Percentiles rank a stretch among this genome's conserved stretches.
Conservation (phyloP, 805 yeast genomes). For the Komagataella ulmi region DNA sequence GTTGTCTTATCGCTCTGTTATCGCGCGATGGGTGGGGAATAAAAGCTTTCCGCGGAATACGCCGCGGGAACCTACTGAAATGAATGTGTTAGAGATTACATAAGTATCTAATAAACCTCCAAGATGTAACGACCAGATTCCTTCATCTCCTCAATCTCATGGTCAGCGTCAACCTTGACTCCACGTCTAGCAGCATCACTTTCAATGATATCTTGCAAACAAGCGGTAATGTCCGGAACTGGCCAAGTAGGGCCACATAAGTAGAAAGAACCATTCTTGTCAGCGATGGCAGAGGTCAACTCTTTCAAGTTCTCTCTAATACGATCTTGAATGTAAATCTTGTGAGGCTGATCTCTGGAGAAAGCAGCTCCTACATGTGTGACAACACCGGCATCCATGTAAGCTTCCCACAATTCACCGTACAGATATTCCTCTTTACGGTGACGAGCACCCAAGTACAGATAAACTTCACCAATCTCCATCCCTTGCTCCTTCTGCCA, state of each 20-base stretch:
- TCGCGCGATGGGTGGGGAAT: neutral
- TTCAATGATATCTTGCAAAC: slow-evolving; percentile 67
- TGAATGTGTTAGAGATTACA: neutral
- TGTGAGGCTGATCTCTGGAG: slow-evolving; percentile 92
- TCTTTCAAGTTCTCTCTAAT: slow-evolving; percentile 65
- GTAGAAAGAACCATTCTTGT: slow-evolving; percentile 79
- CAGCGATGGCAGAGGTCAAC: slow-evolving; percentile 67
- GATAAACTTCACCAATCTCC: slow-evolving; percentile 78
- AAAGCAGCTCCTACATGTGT: slow-evolving; percentile 97
- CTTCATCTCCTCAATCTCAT: slow-evolving; percentile 85
- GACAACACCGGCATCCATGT: slow-evolving; percentile 78
- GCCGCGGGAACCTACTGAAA: neutral
- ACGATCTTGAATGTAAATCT: slow-evolving; percentile 89
- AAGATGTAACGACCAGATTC: slow-evolving; percentile 84
- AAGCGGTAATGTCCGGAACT: slow-evolving; percentile 89
- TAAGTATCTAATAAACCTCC: slow-evolving; percentile 61
- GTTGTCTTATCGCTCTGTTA: neutral
- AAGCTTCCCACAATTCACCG: slow-evolving; percentile 97
- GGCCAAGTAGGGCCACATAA: slow-evolving; percentile 99
- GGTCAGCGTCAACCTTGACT: slow-evolving; percentile 53
- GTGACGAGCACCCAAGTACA: slow-evolving; percentile 90
- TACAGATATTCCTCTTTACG: slow-evolving; percentile 89
- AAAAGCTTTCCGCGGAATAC: neutral
- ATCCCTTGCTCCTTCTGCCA: slow-evolving; percentile 86
- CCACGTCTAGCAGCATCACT: slow-evolving; percentile 63